phyloP scores from a whole-genome alignment of 768 basidiomycete genomes.

The Suillus weaverae region DNA sequence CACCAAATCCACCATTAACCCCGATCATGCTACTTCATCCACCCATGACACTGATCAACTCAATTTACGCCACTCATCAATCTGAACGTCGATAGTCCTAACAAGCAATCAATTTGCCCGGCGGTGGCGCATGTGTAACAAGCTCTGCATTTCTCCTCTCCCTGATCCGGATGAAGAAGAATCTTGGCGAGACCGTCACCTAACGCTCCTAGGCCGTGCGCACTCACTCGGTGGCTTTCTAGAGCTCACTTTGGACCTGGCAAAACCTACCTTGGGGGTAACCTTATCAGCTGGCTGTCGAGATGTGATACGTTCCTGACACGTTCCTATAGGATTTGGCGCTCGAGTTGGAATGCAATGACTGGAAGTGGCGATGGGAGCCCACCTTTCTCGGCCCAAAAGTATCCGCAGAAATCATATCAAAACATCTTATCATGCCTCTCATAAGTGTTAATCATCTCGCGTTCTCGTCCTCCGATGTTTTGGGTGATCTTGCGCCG shows the following conservation, averaged over 20 bases:
- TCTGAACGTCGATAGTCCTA: conserved; percentile 41
- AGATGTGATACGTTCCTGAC: conserved; percentile 14
- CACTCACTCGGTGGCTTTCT: conserved; percentile 64
- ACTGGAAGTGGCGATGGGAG: conserved; percentile 83
- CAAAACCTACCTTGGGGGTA: conserved; percentile 62
- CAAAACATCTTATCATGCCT: conserved; percentile 76
- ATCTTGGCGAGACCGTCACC: conserved; percentile 55
- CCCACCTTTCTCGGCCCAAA: conserved; percentile 62
- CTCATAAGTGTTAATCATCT: conserved; percentile 71
- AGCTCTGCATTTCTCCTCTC: conserved; percentile 28
- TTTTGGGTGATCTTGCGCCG: conserved; percentile 54
- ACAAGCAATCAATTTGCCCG: conserved; percentile 60
- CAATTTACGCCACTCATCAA: conserved; percentile 18
- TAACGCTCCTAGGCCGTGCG: conserved; percentile 54
- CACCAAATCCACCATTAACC: not conserved
- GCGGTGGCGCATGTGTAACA: conserved; percentile 68
- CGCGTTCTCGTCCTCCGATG: conserved; percentile 61
- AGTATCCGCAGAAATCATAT: conserved; percentile 69
- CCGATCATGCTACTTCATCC: not conserved
- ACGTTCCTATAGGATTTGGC: conserved; percentile 57
- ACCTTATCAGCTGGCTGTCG: conserved; percentile 9
- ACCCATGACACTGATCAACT: conserved; percentile 11
- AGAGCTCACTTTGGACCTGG: conserved; percentile 59
- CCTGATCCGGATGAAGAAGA: conserved; percentile 50
- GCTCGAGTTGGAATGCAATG: conserved; percentile 55